Conservation (phyloP, 2,329 filamentous ascomycete genomes). For the Penicillium olsonii region DNA sequence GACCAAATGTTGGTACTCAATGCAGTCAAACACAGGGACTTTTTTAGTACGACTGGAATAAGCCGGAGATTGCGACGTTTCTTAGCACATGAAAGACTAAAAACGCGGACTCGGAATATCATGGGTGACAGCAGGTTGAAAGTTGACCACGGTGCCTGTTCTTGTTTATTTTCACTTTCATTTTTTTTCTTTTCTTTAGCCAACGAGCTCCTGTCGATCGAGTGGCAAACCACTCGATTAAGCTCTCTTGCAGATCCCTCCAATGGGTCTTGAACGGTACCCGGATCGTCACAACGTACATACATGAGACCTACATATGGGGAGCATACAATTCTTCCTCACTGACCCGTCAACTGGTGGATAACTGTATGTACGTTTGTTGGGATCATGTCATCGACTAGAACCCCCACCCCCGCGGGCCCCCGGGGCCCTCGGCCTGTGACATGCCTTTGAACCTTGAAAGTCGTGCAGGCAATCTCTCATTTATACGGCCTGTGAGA, state of each 20-base stretch:
- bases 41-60: not conserved
- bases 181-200: not conserved
- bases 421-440: too few species aligned
- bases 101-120: not conserved
- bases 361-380: too few species aligned
- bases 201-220: constrained; percentile 10
- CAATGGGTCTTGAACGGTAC: constrained; percentile 4
- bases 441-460: not conserved
- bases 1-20: not conserved
- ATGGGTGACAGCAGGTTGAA: not conserved
- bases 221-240: constrained; percentile 14
- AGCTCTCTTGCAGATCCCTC: constrained; percentile 16
- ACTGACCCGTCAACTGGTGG: too few species aligned
- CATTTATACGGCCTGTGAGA: constrained; percentile 7
- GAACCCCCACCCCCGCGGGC: not conserved
- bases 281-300: not conserved
- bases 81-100: not conserved
- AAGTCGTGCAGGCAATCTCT: constrained; percentile 4
- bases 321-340: too few species aligned
- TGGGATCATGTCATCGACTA: not conserved
- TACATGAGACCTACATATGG: not conserved
- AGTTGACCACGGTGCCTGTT: too few species aligned
- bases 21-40: not conserved
- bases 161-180: not conserved
- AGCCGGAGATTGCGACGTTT: not conserved